Evolutionary conservation across 2,329 filamentous ascomycete genomes (phyloP), one percentile per base, ranked within the genome.

Genomic region (Fusarium chaquense): DNA sequence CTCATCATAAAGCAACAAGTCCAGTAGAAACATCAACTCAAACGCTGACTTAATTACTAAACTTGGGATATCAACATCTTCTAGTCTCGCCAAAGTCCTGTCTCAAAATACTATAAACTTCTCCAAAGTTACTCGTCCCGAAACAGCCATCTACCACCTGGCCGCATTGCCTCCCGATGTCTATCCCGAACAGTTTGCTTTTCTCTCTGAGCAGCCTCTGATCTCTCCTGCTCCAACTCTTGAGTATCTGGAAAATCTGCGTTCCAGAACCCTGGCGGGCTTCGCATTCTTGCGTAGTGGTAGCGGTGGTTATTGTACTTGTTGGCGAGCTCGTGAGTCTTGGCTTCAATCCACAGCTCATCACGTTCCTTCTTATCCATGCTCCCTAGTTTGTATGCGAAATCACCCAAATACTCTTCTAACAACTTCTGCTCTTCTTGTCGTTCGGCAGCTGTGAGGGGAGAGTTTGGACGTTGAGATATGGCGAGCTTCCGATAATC

Each of bases 201-300:
- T 76, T 92, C 90, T 63, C 87, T 81, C 72, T 84, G 84, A n/a
- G 83, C 84, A 1, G 91, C 91, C 75, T 90, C 89, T 63, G 86
- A 84, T 60, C 87, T 87, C 73, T 95, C 89, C 54, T 84, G 82
- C 71, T 87, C 83, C 30, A 90, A 80, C 79, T 98, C 93, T 77
- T 98, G 96, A 2, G 96, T 98, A 28, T 83, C 89, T 2, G 95
- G 94, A 77, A 99, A 97, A 72, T 97, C 95, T 3, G 91, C 87
- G 56, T 93, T 86, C 96, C 96, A 99, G 77, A 93, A 98, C 0
- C 94, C 94, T 3, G 93, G 93, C 15, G 96, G 94, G 12, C 91
- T 93, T 45, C 82, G 84, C 67, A 87, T 85, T 52, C 93, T 87
- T 63, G 90, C 87, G 78, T 91, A 94, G 30, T 89, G 85, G 72